Evolutionary conservation across 2,329 filamentous ascomycete species (phyloP).

Genomic region (Monilinia aucupariae): DNA sequence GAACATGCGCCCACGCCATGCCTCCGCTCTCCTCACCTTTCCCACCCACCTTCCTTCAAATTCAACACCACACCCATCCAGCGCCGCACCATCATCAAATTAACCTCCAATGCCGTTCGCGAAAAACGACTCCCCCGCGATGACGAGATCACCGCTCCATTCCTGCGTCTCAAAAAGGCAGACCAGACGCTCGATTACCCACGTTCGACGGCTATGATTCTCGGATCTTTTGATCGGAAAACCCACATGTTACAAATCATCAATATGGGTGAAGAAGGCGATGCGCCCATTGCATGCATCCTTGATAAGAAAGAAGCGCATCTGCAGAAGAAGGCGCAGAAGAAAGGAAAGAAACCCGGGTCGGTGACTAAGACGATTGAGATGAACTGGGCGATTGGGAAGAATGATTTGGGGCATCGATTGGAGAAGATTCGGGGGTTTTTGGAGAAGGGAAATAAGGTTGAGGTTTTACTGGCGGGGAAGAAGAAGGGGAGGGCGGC

Average conservation of each 20-base stretch:
- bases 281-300: conserved; percentile 63
- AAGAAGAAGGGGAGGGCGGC: conserved; percentile 60
- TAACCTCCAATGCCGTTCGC: conserved; percentile 7
- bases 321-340: conserved; percentile 40
- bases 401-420: conserved; percentile 68
- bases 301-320: conserved; percentile 52
- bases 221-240: conserved; percentile 44
- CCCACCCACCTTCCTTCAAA: conserved; percentile 7
- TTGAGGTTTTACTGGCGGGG: conserved; percentile 66
- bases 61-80: conserved; percentile 7
- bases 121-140: conserved; percentile 40
- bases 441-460: conserved; percentile 65
- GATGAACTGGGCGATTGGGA: conserved; percentile 79
- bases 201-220: conserved; percentile 35
- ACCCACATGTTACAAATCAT: conserved; percentile 49
- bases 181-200: conserved; percentile 34
- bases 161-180: conserved; percentile 42
- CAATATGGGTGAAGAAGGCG: conserved; percentile 31
- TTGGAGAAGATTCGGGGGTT: conserved; percentile 64
- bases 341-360: conserved; percentile 37
- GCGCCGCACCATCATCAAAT: conserved; percentile 3
- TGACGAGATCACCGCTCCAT: conserved; percentile 42
- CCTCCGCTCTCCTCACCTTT: conserved; percentile 21
- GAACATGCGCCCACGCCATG: conserved; percentile 29
- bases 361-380: conserved; percentile 69